These are phyloP conservation scores for Penicillium desertorum DNA, from an alignment of 495 filamentous ascomycete genomes.

Conservation along the genomic window DNA sequence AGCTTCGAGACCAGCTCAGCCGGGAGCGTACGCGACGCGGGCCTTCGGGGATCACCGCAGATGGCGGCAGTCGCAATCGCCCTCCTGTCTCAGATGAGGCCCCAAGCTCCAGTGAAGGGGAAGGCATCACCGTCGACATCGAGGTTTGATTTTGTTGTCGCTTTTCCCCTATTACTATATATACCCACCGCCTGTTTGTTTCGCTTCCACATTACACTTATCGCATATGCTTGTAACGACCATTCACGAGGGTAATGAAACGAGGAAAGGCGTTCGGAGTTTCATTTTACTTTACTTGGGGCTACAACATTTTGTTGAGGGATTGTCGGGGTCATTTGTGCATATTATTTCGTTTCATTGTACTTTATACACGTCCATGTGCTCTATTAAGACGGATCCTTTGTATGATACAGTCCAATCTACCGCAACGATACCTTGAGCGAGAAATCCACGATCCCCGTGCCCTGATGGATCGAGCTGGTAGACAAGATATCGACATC, in stretches of 20 bases:
- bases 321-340: slow-evolving; percentile 1
- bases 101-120: slow-evolving; percentile 46
- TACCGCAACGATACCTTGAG: slow-evolving; percentile 70
- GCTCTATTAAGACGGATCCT: slow-evolving; percentile 7
- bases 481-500: slow-evolving; percentile 95
- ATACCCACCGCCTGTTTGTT: slow-evolving; percentile 16
- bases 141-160: slow-evolving; percentile 35
- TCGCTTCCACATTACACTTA: slow-evolving; percentile 6
- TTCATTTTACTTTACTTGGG: slow-evolving; percentile 5
- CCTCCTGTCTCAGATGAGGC: slow-evolving; percentile 29
- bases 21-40: slow-evolving; percentile 56
- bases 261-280: slow-evolving; percentile 8
- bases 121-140: slow-evolving; percentile 47
- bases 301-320: neutral
- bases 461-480: slow-evolving; percentile 94
- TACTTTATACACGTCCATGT: slow-evolving; percentile 20
- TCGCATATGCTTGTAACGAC: slow-evolving; percentile 21
- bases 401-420: slow-evolving; percentile 16
- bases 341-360: slow-evolving; percentile 8
- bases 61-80: slow-evolving; percentile 16
- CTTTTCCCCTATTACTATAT: slow-evolving; percentile 23
- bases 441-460: slow-evolving; percentile 89
- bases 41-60: slow-evolving; percentile 20
- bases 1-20: slow-evolving; percentile 67
- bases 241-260: slow-evolving; percentile 25